These are phyloP conservation scores for Schizophyllum commune DNA, from an alignment of 1,284 basidiomycete species.

Conservation along the genomic window DNA sequence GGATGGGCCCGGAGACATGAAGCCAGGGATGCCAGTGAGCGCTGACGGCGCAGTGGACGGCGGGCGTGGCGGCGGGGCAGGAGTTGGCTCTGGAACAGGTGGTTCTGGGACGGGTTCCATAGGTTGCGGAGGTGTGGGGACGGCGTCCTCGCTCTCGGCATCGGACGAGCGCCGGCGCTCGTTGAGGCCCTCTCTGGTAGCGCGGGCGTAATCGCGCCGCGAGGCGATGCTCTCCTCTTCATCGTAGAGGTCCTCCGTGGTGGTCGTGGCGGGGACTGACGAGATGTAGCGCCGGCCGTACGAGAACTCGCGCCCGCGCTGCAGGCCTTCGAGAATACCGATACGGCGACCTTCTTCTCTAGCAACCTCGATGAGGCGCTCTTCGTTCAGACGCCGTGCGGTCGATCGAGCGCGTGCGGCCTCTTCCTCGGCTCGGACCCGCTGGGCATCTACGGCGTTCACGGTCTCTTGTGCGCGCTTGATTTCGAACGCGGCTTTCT, in stretches of 20 bases:
- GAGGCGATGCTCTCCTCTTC: background rate
- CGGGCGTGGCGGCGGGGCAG: no score
- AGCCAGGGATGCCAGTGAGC: background rate
- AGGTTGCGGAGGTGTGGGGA: background rate
- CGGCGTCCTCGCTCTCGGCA: background rate
- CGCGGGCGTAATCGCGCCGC: background rate
- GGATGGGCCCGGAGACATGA: background rate
- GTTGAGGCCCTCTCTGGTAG: background rate
- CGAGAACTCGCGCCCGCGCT: background rate
- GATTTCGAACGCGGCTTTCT: constrained; percentile 21
- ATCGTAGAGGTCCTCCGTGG: background rate
- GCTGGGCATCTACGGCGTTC: constrained; percentile 21
- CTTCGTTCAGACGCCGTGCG: constrained; percentile 25
- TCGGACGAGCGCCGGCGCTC: background rate
- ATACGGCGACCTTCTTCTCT: constrained; percentile 22
- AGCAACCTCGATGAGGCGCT: constrained; percentile 22
- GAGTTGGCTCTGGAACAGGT: background rate
- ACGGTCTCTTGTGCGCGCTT: constrained; percentile 18
- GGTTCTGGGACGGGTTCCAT: background rate
- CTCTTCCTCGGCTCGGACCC: constrained; percentile 23
- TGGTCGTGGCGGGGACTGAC: background rate
- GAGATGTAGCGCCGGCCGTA: background rate
- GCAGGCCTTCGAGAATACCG: constrained; percentile 1
- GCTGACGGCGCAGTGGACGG: background rate
- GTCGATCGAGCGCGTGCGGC: constrained; percentile 22